Conservation (phyloP, 768 basidiomycete species). For the Cubamyces lactineus region DNA sequence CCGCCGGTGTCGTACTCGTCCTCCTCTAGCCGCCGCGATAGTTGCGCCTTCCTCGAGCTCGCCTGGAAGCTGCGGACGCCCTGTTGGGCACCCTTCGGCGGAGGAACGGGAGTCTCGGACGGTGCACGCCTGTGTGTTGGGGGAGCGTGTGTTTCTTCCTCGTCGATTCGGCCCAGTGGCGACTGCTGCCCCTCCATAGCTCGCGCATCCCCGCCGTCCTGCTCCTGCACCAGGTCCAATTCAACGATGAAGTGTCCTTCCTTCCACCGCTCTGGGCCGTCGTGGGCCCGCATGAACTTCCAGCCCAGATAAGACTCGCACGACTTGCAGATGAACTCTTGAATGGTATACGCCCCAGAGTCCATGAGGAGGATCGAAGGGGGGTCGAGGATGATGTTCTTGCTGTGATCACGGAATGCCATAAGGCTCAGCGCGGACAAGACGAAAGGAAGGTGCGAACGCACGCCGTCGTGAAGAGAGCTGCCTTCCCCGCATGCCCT, state of each 20-base stretch:
- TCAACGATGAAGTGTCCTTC: conserved; percentile 63
- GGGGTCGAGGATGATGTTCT: conserved; percentile 47
- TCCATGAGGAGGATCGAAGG: conserved; percentile 61
- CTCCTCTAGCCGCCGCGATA: conserved; percentile 4
- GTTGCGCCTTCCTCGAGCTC: conserved; percentile 26
- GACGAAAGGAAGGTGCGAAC: conserved; percentile 27
- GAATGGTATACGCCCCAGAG: conserved; percentile 65
- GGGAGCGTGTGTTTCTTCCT: conserved; percentile 37
- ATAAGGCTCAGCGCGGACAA: not conserved
- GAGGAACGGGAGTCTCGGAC: conserved; percentile 18
- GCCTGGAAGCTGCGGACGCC: conserved; percentile 20
- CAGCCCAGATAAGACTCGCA: conserved; percentile 62
- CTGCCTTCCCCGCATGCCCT: conserved; percentile 62
- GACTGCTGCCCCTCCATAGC: conserved; percentile 42
- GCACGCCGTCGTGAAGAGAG: conserved; percentile 59
- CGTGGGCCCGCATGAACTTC: conserved; percentile 63
- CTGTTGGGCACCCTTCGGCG: conserved; percentile 19
- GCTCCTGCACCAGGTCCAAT: conserved; percentile 35
- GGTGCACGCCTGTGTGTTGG: conserved; percentile 7
- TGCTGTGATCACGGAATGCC: conserved; percentile 37
- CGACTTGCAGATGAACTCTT: conserved; percentile 53
- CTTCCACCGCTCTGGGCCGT: conserved; percentile 63
- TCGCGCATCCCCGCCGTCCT: conserved; percentile 39
- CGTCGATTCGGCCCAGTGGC: conserved; percentile 31
- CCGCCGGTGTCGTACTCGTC: conserved; percentile 18